Base-by-base conservation (phyloP, 176 grass and related monocot species). In the Thinopyrum elongatum region DNA sequence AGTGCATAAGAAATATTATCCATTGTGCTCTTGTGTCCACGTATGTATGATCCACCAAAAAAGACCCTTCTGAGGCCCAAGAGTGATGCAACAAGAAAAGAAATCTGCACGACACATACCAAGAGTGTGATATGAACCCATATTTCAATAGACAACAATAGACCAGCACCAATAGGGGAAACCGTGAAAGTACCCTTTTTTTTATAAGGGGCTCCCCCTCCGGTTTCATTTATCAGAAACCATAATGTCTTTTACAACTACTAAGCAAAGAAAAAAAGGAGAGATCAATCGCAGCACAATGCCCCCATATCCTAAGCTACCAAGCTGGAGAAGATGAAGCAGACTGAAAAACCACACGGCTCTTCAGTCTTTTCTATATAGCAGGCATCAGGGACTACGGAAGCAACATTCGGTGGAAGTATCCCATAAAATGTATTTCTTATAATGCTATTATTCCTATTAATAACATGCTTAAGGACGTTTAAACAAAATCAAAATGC, bases 11-110 rank as follows among this genome's bases (percentile, higher is more conserved):
- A 89, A 90, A 98, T 94, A 86, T 95, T 95, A 81, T 95, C 87
- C 93, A 98, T 92, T 78, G 93, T 98, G 86, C 97, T 98, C 70
- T 77, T 90, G 85, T 98, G 97, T 66, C 94, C 93, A 68, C 97
- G 93, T 87, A 98, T 94, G 66, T 98, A 98, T 26, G 97, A 98
- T 88, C 97, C 97, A 83, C 94, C 97, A 80, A 98, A 98, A 61
- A 98, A 98, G 19, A 98, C 97, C 82, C 92, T 95, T 84, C 13
- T 86, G 65, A 98, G 91, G 58, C 94, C 93, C 86, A 98, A 87
- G 51, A 95, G 92, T 83, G 97, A 89, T 15, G 97, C 97, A 63
- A 98, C 97, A 92, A 98, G 97, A 79, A 92, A 98, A 25, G 92
- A 93, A 76, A 98, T 94, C 97, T 98, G 84, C 76, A 61, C 74